Conservation (phyloP, 164 flowering plant genomes). For the Chimonanthus praecox region DNA sequence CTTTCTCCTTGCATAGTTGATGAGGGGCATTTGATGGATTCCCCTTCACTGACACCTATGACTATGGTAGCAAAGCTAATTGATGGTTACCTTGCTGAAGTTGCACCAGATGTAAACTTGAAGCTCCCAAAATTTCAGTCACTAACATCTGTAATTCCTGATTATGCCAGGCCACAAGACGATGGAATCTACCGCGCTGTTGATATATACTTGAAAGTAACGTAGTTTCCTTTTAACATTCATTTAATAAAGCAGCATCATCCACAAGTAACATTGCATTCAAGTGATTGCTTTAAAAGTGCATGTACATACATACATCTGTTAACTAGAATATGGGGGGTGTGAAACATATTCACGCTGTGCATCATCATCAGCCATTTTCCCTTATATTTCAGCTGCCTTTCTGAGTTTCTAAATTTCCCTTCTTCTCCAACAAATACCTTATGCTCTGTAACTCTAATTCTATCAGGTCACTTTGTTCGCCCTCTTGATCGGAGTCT, state of each 20-base stretch:
- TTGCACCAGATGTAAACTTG: constrained; percentile 68
- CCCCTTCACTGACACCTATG: constrained; percentile 40
- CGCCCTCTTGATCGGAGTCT: no score
- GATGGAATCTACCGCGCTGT: constrained; percentile 80
- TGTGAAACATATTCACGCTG: not conserved
- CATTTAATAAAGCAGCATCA: not conserved
- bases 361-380: no score
- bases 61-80: constrained; percentile 65
- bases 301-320: not conserved
- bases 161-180: constrained; percentile 61
- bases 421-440: no score
- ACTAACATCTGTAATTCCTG: constrained; percentile 63
- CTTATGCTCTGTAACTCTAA: not conserved
- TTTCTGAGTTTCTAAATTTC: no score
- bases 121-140: constrained; percentile 56
- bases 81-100: constrained; percentile 69
- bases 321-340: not conserved
- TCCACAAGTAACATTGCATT: not conserved
- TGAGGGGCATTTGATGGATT: constrained; percentile 39
- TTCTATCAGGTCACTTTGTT: not conserved
- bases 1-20: constrained; percentile 33
- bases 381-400: no score
- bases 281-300: not conserved
- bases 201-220: constrained; percentile 77
- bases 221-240: not conserved